These are phyloP conservation scores for Aspergillus sp. DNA, from an alignment of 2,329 filamentous ascomycete species.

Conservation along the genomic window DNA sequence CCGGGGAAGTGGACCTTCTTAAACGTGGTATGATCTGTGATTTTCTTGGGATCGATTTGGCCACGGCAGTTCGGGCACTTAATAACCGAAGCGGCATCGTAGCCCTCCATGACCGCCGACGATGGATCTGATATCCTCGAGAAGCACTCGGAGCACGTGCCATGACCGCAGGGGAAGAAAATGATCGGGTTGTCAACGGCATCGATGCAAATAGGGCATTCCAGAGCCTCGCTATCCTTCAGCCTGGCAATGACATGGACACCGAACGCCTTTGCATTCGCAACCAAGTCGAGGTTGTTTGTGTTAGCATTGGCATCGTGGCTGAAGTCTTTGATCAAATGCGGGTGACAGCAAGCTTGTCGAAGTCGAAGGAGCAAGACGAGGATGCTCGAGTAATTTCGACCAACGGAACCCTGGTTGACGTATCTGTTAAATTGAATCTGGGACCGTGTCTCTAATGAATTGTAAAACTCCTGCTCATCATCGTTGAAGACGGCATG, in stretches of 20 bases:
- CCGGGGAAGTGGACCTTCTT: slow-evolving; percentile 60
- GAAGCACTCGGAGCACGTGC: slow-evolving; percentile 69
- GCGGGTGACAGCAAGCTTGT: slow-evolving; percentile 71
- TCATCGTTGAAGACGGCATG: slow-evolving; percentile 59
- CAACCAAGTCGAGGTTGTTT: slow-evolving; percentile 47
- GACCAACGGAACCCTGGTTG: slow-evolving; percentile 55
- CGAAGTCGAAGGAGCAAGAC: slow-evolving; percentile 71
- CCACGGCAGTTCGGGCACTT: slow-evolving; percentile 72
- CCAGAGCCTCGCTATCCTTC: slow-evolving; percentile 52
- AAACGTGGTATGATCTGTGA: slow-evolving; percentile 68
- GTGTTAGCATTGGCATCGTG: slow-evolving; percentile 40
- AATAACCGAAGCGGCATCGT: slow-evolving; percentile 44
- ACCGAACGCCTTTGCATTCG: slow-evolving; percentile 53
- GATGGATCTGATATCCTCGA: slow-evolving; percentile 56
- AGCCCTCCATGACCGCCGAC: slow-evolving; percentile 48
- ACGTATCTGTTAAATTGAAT: slow-evolving; percentile 70
- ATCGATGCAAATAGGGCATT: slow-evolving; percentile 79
- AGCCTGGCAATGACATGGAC: slow-evolving; percentile 57
- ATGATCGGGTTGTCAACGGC: slow-evolving; percentile 64
- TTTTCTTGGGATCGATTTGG: slow-evolving; percentile 54
- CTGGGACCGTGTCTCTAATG: slow-evolving; percentile 57
- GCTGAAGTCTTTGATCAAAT: slow-evolving; percentile 58
- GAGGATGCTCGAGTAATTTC: slow-evolving; percentile 69
- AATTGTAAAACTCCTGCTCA: slow-evolving; percentile 55
- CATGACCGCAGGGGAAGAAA: slow-evolving; percentile 75